phyloP scores from a whole-genome alignment of 768 basidiomycete species.

The Scleroderma citrinum region DNA sequence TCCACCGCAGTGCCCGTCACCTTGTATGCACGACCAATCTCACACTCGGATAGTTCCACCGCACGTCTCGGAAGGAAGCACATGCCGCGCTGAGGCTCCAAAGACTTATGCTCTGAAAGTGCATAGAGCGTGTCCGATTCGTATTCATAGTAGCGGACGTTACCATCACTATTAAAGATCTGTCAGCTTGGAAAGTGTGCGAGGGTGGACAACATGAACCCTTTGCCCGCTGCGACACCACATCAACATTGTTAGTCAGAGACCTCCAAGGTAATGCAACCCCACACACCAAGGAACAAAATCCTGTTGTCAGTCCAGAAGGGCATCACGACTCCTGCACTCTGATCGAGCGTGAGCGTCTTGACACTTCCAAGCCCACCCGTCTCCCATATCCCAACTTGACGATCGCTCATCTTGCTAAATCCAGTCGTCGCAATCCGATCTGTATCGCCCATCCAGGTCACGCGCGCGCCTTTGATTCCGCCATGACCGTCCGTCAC shows the following conservation, averaged over 20 bases:
- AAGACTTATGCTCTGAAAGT: constrained; percentile 80
- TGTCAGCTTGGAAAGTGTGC: constrained; percentile 2
- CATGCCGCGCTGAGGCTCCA: constrained; percentile 94
- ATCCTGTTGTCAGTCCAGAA: constrained; percentile 96
- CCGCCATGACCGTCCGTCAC: constrained; percentile 85
- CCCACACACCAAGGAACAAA: constrained; percentile 62
- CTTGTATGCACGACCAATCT: constrained; percentile 94
- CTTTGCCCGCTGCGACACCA: constrained; percentile 66
- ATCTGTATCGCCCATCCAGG: constrained; percentile 88
- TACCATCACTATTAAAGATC: constrained; percentile 66
- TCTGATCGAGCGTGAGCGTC: constrained; percentile 78
- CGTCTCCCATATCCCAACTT: constrained; percentile 87
- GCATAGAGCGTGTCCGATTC: constrained; percentile 77
- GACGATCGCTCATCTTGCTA: constrained; percentile 93
- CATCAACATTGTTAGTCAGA: neutral
- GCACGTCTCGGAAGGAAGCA: constrained; percentile 93
- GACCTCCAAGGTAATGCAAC: neutral
- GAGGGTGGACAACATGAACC: constrained; percentile 38
- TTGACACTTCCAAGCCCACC: constrained; percentile 70
- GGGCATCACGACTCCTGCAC: constrained; percentile 92
- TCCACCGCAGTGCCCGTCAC: constrained; percentile 69
- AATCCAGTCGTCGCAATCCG: constrained; percentile 94
- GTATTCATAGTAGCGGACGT: constrained; percentile 96
- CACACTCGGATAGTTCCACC: constrained; percentile 84
- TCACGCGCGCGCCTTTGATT: constrained; percentile 84